Percentiles rank a stretch among this genome's conserved stretches.
Conservation (phyloP, 1,139 yeast species). For the Casaregolazyma lundiana region DNA sequence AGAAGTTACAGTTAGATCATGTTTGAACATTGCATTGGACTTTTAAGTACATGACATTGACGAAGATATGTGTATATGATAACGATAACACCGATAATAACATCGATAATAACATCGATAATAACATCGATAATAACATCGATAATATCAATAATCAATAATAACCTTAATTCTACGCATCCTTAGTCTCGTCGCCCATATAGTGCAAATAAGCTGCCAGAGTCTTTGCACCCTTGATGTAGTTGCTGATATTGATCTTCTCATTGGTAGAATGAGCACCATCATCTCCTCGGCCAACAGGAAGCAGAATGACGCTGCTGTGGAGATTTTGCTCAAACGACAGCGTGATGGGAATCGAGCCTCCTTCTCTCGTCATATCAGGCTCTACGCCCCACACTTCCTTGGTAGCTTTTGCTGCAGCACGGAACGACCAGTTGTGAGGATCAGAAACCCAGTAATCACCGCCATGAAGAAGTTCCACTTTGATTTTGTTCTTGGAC, state of each 20-base stretch:
- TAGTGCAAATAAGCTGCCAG: conserved; percentile 91
- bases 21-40: conserved; percentile 44
- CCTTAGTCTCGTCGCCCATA: conserved; percentile 48
- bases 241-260: conserved; percentile 82
- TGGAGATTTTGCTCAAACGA: conserved; percentile 84
- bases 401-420: conserved; percentile 91
- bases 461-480: conserved; percentile 88
- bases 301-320: conserved; percentile 80
- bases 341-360: conserved; percentile 93
- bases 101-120: too few species aligned
- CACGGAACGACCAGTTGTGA: conserved; percentile 84
- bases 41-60: not conserved
- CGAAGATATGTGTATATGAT: too few species aligned
- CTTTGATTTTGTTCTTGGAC: conserved; percentile 70
- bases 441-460: conserved; percentile 96
- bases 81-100: too few species aligned
- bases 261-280: conserved; percentile 99
- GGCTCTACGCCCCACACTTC: conserved; percentile 94
- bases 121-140: too few species aligned
- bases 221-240: conserved; percentile 89
- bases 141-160: too few species aligned
- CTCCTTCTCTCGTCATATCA: conserved; percentile 97
- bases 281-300: conserved; percentile 98
- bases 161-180: too few species aligned
- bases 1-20: conserved; percentile 64